Evolutionary conservation across 192 early-diverging fungal species (phyloP), one percentile per base, ranked within the genome.

Genomic region (Umbelopsis sp.): DNA sequence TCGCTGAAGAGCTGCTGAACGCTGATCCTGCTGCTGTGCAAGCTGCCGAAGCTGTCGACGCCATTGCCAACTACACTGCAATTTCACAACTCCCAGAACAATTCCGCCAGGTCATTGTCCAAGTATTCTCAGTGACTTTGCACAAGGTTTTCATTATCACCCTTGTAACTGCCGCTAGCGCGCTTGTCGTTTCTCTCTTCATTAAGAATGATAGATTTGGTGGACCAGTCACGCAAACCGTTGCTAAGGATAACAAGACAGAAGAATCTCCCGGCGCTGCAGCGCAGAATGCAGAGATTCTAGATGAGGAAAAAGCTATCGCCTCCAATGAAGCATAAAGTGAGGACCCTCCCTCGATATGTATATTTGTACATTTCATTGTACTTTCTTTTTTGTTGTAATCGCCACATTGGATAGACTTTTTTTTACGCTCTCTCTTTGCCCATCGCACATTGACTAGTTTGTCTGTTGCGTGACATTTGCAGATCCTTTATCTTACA

Each of bases 121-220:
- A 73, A 43, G 44, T 53, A 21, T 77, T 73, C 32, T 20, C 25
- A n/a, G 31, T 32, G 4, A 51, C 68, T 10, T 51, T 77, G 5
- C 71, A 73, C 47, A 72, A 49, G 11, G 59, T 73, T 10, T 77
- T 77, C 36, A 34, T 77, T 25, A 49, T 73, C 25, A 45, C 71
- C 2, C 36, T 77, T 22, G 71, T 17, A 1, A 44, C 68, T 12
- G 43, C 54, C 26, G 71, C 29, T 26, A 7, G 69, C 4, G 70
- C 65, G 32, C 38, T 77, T 2, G 66, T 77, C 8, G 45, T 50
- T 14, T 62, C 71, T 3, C 36, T 77, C 7, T 73, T 73, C 21
- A 70, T 77, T 25, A 69, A 59, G 21, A 74, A 74, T 41, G 44
- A 22, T 22, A 1, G 51, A n/a, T 74, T 69, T 24, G 73, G 73